A percentile compares a stretch with the other conserved stretches of the same genome.
These are phyloP conservation scores for Euryodendron excelsum DNA, from an alignment of 148 eudicot genomes.

Conservation along the genomic window DNA sequence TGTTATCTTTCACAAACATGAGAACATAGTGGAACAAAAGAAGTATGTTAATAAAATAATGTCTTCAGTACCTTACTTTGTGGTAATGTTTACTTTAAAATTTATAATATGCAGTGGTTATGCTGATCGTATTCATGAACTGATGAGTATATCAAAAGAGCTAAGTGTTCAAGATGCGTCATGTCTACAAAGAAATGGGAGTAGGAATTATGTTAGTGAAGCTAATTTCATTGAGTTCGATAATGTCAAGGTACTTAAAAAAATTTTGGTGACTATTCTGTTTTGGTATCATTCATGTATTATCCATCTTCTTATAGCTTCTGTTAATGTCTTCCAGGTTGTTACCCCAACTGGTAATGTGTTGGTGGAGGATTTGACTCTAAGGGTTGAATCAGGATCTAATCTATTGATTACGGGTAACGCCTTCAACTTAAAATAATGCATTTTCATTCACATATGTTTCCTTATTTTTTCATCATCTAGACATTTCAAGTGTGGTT, in stretches of 20 bases:
- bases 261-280: conserved; percentile 1
- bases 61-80: background rate
- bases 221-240: conserved; percentile 91
- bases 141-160: conserved; percentile 78
- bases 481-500: too few species aligned
- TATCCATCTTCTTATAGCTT: background rate
- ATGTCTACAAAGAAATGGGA: conserved; percentile 63
- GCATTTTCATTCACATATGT: background rate
- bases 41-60: background rate
- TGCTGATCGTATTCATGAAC: conserved; percentile 97
- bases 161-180: conserved; percentile 58
- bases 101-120: conserved; percentile 68
- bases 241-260: conserved; percentile 67
- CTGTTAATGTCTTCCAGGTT: background rate
- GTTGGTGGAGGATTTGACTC: conserved; percentile 81
- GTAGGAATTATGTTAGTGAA: conserved; percentile 76
- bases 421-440: background rate
- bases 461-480: background rate
- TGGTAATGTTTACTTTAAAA: too few species aligned
- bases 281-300: background rate
- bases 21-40: conserved; percentile 2
- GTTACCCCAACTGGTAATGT: conserved; percentile 89
- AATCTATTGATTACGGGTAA: conserved; percentile 97
- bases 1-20: background rate
- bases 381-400: conserved; percentile 87